phyloP scores from a whole-genome alignment of 768 basidiomycete genomes.

The Neoboletus brunneissimus region DNA sequence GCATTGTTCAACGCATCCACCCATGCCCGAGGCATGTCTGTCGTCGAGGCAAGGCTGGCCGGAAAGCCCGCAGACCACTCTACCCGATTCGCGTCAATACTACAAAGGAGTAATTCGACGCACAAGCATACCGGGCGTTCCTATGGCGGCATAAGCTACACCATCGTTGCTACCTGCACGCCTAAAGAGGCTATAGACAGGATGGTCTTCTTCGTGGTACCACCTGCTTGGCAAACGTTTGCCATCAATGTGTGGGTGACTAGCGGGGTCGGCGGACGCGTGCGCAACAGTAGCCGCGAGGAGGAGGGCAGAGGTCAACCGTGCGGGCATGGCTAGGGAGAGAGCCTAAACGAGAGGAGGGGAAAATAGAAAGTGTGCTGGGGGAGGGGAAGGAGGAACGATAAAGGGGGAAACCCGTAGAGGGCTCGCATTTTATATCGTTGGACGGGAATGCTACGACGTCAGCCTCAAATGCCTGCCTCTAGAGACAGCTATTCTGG shows the following conservation, averaged over 20 bases:
- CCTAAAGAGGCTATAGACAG: constrained; percentile 59
- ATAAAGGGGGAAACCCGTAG: constrained; percentile 1
- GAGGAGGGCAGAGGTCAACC: constrained; percentile 24
- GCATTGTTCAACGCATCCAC: constrained; percentile 61
- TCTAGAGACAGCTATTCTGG: constrained; percentile 17
- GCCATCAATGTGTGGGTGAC: constrained; percentile 18
- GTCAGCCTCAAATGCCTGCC: constrained; percentile 25
- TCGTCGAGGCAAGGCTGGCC: constrained; percentile 43
- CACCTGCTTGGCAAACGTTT: constrained; percentile 40
- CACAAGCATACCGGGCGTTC: constrained; percentile 50
- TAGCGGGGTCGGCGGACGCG: constrained; percentile 19
- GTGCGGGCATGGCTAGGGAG: constrained; percentile 23
- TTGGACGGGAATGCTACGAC: constrained; percentile 12
- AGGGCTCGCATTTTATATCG: constrained; percentile 27
- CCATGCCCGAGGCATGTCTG: constrained; percentile 65
- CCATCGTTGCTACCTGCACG: constrained; percentile 48
- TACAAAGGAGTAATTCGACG: not conserved
- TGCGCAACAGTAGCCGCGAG: constrained; percentile 23
- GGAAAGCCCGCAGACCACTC: constrained; percentile 71
- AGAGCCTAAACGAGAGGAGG: constrained; percentile 43
- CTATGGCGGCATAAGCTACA: constrained; percentile 49
- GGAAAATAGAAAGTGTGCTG: constrained; percentile 18
- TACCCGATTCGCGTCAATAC: constrained; percentile 17
- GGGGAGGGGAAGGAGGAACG: constrained; percentile 4
- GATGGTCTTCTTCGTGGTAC: constrained; percentile 63